Conservation (phyloP, 164 flowering plant species). For the Malania oleifera region DNA sequence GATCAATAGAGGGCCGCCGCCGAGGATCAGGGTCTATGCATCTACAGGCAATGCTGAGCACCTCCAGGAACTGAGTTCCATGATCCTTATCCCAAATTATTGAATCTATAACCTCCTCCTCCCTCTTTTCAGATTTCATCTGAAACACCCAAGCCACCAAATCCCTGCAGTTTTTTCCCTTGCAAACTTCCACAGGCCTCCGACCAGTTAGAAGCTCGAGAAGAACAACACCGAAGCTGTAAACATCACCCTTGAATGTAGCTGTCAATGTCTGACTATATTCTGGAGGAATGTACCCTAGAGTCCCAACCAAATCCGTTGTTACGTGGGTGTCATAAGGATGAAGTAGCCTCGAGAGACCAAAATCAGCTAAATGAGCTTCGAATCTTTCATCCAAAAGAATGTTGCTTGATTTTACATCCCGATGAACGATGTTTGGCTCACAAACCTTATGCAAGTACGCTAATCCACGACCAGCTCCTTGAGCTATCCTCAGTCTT, state of each 20-base stretch:
- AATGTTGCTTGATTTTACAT: constrained; percentile 79
- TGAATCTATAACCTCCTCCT: constrained; percentile 49
- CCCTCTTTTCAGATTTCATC: constrained; percentile 52
- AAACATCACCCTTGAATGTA: constrained; percentile 79
- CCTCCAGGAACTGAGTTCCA: constrained; percentile 50
- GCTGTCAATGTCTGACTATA: constrained; percentile 69
- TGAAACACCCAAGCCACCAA: constrained; percentile 78
- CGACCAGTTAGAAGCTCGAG: constrained; percentile 75
- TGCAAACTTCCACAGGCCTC: constrained; percentile 75
- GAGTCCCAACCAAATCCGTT: constrained; percentile 80
- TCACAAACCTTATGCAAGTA: constrained; percentile 70
- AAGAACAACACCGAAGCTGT: constrained; percentile 85
- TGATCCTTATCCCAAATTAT: constrained; percentile 38
- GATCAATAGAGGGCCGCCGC: constrained; percentile 60
- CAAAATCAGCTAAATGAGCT: constrained; percentile 88
- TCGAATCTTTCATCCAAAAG: constrained; percentile 65
- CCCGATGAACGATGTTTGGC: constrained; percentile 72
- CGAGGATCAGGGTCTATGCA: constrained; percentile 63
- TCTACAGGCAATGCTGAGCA: constrained; percentile 59
- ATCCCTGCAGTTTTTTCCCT: constrained; percentile 59
- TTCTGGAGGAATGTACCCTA: constrained; percentile 88
- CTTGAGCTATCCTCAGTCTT: constrained; percentile 65
- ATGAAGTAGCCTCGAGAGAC: constrained; percentile 62
- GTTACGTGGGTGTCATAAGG: constrained; percentile 88
- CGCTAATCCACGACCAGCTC: constrained; percentile 69